phyloP scores from a whole-genome alignment of 305 asterid genomes.

The Fraxinus nigra region DNA sequence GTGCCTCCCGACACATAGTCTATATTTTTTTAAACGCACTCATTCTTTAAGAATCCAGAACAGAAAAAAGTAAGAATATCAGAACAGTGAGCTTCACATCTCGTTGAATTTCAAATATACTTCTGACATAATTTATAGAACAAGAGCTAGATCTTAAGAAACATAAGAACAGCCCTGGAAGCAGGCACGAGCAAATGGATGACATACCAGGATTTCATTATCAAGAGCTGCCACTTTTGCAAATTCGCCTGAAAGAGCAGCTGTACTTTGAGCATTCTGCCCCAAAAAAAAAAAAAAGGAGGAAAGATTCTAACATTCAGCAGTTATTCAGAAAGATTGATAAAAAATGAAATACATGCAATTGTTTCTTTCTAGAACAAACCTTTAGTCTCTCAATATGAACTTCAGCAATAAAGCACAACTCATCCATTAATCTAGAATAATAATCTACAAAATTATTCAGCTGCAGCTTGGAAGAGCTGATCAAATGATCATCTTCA shows the following conservation, averaged over 20 bases:
- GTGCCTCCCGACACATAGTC: neutral
- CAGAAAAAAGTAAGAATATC: neutral
- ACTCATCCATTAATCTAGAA: conserved; percentile 48
- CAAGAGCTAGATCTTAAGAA: conserved; percentile 5
- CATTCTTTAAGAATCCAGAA: neutral
- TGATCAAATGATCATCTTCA: conserved; percentile 32
- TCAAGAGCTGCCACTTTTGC: conserved; percentile 32
- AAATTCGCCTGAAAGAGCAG: conserved; percentile 34
- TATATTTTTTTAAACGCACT: neutral
- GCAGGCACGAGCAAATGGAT: conserved; percentile 9
- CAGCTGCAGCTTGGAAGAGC: conserved; percentile 45
- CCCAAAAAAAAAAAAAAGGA: neutral
- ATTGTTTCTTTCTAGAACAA: conserved; percentile 13
- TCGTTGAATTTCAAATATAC: neutral
- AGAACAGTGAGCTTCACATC: neutral
- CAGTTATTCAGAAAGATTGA: neutral
- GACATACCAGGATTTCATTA: conserved; percentile 53
- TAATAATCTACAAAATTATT: conserved; percentile 56
- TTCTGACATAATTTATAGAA: neutral
- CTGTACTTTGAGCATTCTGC: conserved; percentile 44
- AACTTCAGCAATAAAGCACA: conserved; percentile 39
- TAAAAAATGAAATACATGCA: conserved; percentile 5
- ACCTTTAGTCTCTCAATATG: conserved; percentile 61
- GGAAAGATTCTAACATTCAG: conserved; percentile 7
- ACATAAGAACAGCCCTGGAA: conserved; percentile 14